Conservation (phyloP, 2,329 filamentous ascomycete species). For the Phyllosticta citrichinensis region DNA sequence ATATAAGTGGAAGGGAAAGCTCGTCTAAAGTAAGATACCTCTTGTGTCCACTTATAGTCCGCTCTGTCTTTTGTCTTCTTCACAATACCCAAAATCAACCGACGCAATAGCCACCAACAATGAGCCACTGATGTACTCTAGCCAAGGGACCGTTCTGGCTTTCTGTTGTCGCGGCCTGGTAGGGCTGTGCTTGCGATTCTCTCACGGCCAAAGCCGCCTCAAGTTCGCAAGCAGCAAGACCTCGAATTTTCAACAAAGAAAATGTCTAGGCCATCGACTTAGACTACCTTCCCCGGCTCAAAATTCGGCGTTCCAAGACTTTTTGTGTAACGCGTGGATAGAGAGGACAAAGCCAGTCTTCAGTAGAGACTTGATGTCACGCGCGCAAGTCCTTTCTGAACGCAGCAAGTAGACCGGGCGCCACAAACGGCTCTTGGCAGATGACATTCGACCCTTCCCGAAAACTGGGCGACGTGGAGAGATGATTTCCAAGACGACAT, state of each 20-base stretch:
- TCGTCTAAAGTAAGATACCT: neutral
- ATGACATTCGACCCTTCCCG: neutral
- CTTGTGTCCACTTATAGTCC: neutral
- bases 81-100: neutral
- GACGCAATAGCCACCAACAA: neutral
- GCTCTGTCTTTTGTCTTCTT: neutral
- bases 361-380: neutral
- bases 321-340: neutral
- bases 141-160: neutral
- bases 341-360: neutral
- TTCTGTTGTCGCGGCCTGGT: neutral
- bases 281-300: neutral
- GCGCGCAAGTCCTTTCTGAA: neutral
- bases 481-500: neutral
- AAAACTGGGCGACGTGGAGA: neutral
- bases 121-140: neutral
- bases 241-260: neutral
- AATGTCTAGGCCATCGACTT: neutral
- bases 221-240: neutral
- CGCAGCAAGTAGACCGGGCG: neutral
- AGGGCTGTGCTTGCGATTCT: neutral
- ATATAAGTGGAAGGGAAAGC: neutral
- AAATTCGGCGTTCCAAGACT: neutral
- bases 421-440: neutral
- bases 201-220: neutral